A percentile compares a stretch with the other conserved stretches of the same genome.
Evolutionary conservation across 1,284 basidiomycete species (phyloP).

Genomic region (Trichosporon asahii): DNA sequence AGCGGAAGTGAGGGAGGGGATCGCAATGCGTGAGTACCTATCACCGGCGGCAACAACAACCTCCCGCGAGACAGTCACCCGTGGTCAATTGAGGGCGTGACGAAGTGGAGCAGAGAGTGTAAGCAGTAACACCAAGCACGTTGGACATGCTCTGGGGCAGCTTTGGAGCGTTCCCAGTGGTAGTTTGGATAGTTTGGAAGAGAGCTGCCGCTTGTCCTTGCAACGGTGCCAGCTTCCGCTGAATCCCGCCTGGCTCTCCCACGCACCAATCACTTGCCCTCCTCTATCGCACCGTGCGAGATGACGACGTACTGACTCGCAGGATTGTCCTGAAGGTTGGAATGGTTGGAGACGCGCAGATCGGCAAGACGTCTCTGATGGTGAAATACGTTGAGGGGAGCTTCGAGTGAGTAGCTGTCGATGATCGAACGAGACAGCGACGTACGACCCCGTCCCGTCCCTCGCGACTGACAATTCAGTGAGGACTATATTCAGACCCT

Average conservation of each 20-base stretch:
- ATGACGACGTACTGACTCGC: constrained; percentile 19
- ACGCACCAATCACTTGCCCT: neutral
- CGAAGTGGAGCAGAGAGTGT: neutral
- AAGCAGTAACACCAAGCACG: neutral
- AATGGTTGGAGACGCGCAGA: constrained; percentile 98
- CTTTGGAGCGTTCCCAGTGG: neutral
- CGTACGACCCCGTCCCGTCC: neutral
- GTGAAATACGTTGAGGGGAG: constrained; percentile 97
- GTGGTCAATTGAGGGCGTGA: neutral
- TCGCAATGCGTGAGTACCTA: constrained; percentile 39
- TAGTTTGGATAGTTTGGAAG: neutral
- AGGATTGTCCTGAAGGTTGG: constrained; percentile 96
- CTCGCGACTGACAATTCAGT: constrained; percentile 40
- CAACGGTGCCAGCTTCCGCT: no score
- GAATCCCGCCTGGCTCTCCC: neutral
- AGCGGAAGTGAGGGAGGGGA: constrained; percentile 47
- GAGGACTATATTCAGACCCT: constrained; percentile 99
- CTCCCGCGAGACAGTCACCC: neutral
- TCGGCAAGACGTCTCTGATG: constrained; percentile 97
- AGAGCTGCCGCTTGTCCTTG: neutral
- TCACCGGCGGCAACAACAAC: constrained; percentile 3
- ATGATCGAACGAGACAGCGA: neutral
- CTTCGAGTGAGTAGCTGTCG: constrained; percentile 61
- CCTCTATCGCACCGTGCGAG: neutral
- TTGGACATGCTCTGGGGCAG: neutral